phyloP scores from a whole-genome alignment of 345 rosid species.

The Dovyalis caffra region DNA sequence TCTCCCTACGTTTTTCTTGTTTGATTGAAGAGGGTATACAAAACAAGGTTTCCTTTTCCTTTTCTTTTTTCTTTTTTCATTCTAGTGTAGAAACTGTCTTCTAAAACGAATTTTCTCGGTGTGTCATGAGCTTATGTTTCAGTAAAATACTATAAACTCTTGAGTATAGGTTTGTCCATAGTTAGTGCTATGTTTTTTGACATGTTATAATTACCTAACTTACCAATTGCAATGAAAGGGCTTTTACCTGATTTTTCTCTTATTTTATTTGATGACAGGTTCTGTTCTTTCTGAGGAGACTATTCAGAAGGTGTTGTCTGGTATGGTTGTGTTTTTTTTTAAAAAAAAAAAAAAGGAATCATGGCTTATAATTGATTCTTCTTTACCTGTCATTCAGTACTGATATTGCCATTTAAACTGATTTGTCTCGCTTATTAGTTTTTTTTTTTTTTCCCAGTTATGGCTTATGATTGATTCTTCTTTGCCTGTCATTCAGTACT shows the following conservation, averaged over 20 bases:
- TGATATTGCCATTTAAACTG: background rate
- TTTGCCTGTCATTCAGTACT: background rate
- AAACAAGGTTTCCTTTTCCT: too few species aligned
- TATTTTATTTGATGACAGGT: slow-evolving; percentile 31
- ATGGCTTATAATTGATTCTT: slow-evolving; percentile 8
- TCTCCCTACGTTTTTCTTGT: background rate
- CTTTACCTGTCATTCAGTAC: background rate
- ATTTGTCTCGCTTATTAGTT: too few species aligned
- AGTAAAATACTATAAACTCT: background rate
- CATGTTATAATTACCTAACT: background rate
- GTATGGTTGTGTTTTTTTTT: slow-evolving; percentile 26
- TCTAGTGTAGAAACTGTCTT: too few species aligned
- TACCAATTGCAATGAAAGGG: background rate
- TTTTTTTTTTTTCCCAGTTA: too few species aligned
- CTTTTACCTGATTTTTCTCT: background rate
- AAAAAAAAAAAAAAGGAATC: too few species aligned
- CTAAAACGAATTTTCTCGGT: too few species aligned
- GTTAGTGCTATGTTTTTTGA: background rate
- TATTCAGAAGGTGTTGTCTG: slow-evolving; percentile 59
- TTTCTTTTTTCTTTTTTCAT: too few species aligned
- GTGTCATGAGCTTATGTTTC: background rate
- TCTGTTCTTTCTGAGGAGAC: slow-evolving; percentile 60
- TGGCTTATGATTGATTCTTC: slow-evolving; percentile 7
- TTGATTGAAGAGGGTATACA: too few species aligned
- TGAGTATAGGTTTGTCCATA: background rate